Evolutionary conservation across 2,329 filamentous ascomycete genomes (phyloP).

Genomic region (Talaromyces islandicus): DNA sequence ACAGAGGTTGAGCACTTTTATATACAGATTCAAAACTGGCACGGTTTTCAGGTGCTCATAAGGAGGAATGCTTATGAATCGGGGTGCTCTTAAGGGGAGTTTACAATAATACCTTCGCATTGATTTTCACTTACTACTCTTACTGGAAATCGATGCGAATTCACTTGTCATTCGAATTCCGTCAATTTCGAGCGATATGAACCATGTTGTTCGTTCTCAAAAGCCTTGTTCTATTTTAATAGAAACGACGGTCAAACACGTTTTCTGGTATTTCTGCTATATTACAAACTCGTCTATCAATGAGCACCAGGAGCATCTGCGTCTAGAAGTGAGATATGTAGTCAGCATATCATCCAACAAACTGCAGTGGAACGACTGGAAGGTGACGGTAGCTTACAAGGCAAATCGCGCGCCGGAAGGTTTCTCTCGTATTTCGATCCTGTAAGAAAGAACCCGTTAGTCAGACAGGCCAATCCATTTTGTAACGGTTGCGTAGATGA

Average conservation of each 20-base stretch:
- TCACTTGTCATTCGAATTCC: no score
- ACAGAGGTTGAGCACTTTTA: no score
- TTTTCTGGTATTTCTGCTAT: background rate
- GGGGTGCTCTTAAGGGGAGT: no score
- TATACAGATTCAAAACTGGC: no score
- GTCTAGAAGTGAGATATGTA: constrained; percentile 14
- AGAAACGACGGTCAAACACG: background rate
- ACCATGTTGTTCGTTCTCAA: background rate
- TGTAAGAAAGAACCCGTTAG: constrained; percentile 31
- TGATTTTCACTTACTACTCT: background rate
- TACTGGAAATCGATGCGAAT: no score
- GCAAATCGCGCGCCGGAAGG: constrained; percentile 69
- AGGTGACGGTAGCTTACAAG: constrained; percentile 50
- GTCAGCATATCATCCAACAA: constrained; percentile 4
- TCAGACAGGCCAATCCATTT: background rate
- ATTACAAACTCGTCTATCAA: constrained; percentile 11
- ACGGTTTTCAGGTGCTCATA: no score
- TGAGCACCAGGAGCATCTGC: constrained; percentile 20
- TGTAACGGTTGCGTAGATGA: background rate
- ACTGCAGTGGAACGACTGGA: background rate
- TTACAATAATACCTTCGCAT: no score
- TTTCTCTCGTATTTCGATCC: constrained; percentile 97
- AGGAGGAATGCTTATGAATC: no score
- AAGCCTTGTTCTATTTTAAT: background rate
- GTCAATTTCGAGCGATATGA: background rate